Conservation (phyloP, 2,329 filamentous ascomycete species). For the Aspergillus aculeatinus region DNA sequence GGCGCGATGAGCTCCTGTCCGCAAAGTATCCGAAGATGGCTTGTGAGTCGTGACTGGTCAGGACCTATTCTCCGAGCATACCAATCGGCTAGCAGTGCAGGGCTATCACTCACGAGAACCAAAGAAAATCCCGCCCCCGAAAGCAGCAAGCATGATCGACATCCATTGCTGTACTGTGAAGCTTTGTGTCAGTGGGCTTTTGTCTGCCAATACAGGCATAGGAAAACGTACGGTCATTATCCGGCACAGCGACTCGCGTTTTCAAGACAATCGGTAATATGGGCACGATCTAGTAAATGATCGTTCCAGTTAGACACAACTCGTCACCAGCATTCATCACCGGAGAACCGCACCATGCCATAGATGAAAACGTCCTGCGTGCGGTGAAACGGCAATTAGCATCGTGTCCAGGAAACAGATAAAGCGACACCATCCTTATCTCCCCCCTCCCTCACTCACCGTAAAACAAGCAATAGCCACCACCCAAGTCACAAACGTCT, state of each 20-base stretch:
- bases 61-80: neutral
- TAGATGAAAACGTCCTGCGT: conserved; percentile 43
- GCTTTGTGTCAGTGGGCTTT: neutral
- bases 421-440: too few relatives aligned
- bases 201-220: neutral
- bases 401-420: neutral
- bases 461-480: conserved; percentile 45
- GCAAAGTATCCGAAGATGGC: conserved; percentile 45
- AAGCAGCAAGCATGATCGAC: conserved; percentile 67
- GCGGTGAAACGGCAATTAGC: conserved; percentile 4
- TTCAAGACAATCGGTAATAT: conserved; percentile 66
- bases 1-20: conserved; percentile 53
- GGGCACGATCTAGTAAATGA: conserved; percentile 56
- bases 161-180: conserved; percentile 65
- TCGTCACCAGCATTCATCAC: neutral
- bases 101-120: conserved; percentile 29
- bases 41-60: conserved; percentile 8
- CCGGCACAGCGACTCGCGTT: conserved; percentile 27
- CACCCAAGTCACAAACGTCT: conserved; percentile 39
- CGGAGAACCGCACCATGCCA: conserved; percentile 30
- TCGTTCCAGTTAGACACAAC: neutral
- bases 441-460: conserved; percentile 22
- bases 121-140: conserved; percentile 64
- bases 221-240: conserved; percentile 45
- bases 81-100: too few relatives aligned